These are phyloP conservation scores for Mycena vulgaris DNA, from an alignment of 768 basidiomycete species.

Conservation along the genomic window DNA sequence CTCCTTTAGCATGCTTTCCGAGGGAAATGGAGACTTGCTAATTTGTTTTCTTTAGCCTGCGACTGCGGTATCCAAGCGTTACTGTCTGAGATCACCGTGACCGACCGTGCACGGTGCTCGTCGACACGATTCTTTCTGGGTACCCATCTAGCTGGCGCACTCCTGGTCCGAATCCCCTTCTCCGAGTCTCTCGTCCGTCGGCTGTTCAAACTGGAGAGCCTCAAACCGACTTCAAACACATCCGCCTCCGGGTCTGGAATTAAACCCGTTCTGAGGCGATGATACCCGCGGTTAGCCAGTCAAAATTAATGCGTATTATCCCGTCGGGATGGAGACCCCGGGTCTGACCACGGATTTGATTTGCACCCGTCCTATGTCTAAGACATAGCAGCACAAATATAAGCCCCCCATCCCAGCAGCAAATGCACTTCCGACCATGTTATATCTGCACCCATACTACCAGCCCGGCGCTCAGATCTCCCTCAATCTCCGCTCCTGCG, in stretches of 20 bases:
- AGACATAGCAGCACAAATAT: slow-evolving; percentile 10
- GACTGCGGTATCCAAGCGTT: too few species aligned
- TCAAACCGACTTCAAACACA: too few species aligned
- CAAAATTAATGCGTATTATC: neutral
- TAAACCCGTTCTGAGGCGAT: neutral
- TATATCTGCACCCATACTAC: slow-evolving; percentile 34
- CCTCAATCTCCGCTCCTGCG: slow-evolving; percentile 34
- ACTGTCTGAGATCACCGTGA: too few species aligned
- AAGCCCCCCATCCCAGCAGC: neutral
- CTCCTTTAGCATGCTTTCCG: neutral
- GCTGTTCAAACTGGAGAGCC: too few species aligned
- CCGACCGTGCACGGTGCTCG: too few species aligned
- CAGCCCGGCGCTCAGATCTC: slow-evolving; percentile 38
- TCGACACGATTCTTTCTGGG: too few species aligned
- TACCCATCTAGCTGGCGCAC: too few species aligned
- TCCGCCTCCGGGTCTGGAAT: neutral
- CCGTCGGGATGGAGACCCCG: neutral
- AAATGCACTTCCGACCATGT: slow-evolving; percentile 4
- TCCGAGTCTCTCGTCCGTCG: too few species aligned
- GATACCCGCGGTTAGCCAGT: neutral
- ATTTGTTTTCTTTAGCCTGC: neutral
- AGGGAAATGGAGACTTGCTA: neutral
- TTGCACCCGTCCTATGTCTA: slow-evolving; percentile 4
- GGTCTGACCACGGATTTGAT: slow-evolving; percentile 12
- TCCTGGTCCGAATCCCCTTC: too few species aligned